Percentiles rank a stretch among this genome's conserved stretches.
phyloP scores from a whole-genome alignment of 2,329 filamentous ascomycete species.

The Cytospora piceicola region DNA sequence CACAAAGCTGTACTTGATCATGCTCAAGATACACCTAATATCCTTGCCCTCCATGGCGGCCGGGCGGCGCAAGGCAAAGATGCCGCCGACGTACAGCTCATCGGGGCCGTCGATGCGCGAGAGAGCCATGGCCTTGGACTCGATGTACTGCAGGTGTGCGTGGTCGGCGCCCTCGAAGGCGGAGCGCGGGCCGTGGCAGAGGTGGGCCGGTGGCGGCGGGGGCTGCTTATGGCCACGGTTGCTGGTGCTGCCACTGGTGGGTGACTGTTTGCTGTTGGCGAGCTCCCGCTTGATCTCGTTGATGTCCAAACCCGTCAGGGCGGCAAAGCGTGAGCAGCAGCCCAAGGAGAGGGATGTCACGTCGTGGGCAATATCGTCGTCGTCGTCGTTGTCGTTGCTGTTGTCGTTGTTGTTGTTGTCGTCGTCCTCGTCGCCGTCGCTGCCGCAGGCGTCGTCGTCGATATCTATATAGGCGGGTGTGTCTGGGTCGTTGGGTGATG shows the following conservation, averaged over 20 bases:
- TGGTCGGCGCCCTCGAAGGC: conserved; percentile 29
- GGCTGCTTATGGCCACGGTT: background rate
- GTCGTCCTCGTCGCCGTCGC: conserved; percentile 9
- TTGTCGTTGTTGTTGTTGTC: conserved; percentile 21
- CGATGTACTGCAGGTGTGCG: conserved; percentile 29
- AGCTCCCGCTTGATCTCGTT: conserved; percentile 28
- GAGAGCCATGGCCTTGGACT: conserved; percentile 44
- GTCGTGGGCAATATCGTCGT: conserved; percentile 5
- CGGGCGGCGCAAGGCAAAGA: conserved; percentile 77
- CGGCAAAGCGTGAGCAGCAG: conserved; percentile 30
- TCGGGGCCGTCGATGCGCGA: conserved; percentile 48
- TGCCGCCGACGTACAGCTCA: conserved; percentile 52
- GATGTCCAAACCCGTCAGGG: conserved; percentile 27
- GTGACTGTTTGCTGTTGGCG: background rate
- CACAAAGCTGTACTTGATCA: conserved; percentile 57
- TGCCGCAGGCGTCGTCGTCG: conserved; percentile 24
- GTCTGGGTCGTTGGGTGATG: conserved; percentile 26
- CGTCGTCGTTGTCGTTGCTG: conserved; percentile 3
- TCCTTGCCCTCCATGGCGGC: conserved; percentile 70
- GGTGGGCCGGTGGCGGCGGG: conserved; percentile 17
- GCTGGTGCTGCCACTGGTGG: background rate
- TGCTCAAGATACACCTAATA: conserved; percentile 91
- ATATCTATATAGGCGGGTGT: conserved; percentile 21
- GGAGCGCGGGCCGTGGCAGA: conserved; percentile 27
- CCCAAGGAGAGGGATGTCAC: conserved; percentile 26